phyloP scores from a whole-genome alignment of 106 monocot genomes.

The Dioscorea zingiberensis region DNA sequence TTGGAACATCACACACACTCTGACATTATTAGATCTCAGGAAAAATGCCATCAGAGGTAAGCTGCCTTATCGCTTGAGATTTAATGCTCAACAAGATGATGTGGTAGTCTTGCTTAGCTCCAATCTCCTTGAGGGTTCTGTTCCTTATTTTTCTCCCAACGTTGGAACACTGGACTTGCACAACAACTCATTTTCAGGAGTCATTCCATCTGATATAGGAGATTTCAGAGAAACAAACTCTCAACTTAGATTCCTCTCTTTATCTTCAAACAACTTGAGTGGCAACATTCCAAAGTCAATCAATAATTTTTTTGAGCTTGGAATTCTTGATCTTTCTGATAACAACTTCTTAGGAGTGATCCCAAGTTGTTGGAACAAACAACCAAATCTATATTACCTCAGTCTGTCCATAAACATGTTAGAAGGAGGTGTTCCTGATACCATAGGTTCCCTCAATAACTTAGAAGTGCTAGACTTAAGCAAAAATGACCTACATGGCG shows the following conservation, averaged over 20 bases:
- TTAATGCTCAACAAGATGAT: too few species aligned
- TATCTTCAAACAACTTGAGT: constrained; percentile 2
- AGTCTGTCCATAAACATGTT: constrained; percentile 3
- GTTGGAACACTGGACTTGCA: constrained; percentile 1
- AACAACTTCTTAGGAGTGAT: constrained; percentile 2
- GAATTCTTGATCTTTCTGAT: neutral
- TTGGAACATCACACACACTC: too few species aligned
- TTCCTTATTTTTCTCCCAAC: neutral
- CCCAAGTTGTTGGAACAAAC: constrained; percentile 6
- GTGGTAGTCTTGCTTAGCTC: neutral
- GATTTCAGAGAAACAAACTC: neutral
- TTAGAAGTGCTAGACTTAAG: constrained; percentile 15
- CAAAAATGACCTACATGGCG: constrained; percentile 16
- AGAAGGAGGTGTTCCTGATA: neutral
- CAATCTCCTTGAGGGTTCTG: constrained; percentile 11
- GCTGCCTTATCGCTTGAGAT: too few species aligned
- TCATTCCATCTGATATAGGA: neutral
- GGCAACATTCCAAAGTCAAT: constrained; percentile 5
- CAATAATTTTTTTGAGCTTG: neutral
- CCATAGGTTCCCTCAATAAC: neutral
- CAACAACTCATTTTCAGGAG: constrained; percentile 11
- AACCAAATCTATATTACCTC: neutral
- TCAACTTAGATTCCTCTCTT: neutral
- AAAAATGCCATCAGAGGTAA: too few species aligned
- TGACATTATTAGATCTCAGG: too few species aligned